These are phyloP conservation scores for Jackrogersella minutella DNA, from an alignment of 495 filamentous ascomycete genomes.

Conservation along the genomic window DNA sequence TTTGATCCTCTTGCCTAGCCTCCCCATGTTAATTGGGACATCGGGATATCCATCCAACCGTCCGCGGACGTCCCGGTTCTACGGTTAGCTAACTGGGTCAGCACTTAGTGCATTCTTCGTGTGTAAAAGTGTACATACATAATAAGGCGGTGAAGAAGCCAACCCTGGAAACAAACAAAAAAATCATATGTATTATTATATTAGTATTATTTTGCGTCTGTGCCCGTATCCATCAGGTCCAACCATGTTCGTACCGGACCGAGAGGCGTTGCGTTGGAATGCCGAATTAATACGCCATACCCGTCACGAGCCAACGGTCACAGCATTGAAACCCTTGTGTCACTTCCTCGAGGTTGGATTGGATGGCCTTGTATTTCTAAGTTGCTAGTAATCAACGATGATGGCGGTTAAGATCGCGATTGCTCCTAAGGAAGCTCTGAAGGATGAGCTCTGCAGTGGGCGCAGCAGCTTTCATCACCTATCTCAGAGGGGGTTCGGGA, in stretches of 20 bases:
- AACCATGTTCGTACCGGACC: slow-evolving; percentile 12
- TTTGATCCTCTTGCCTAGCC: slow-evolving; percentile 7
- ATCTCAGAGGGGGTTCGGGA: slow-evolving; percentile 3
- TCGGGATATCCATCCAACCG: slow-evolving; percentile 1
- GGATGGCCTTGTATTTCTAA: neutral
- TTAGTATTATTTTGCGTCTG: slow-evolving; percentile 6
- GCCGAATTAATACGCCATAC: neutral
- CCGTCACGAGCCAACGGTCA: neutral
- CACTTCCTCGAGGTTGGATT: neutral
- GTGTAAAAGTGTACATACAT: slow-evolving; percentile 20
- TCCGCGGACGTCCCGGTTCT: slow-evolving; percentile 28
- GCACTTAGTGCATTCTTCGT: neutral
- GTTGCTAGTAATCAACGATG: slow-evolving; percentile 3
- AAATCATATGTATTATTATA: neutral
- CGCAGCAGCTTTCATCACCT: slow-evolving; percentile 15
- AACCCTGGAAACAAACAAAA: slow-evolving; percentile 12
- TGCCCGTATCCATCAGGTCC: slow-evolving; percentile 1
- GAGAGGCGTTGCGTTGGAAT: neutral
- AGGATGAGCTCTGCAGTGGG: slow-evolving; percentile 23
- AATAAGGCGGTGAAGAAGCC: slow-evolving; percentile 27
- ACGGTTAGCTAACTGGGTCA: slow-evolving; percentile 15
- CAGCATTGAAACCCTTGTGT: neutral
- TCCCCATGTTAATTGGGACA: slow-evolving; percentile 4
- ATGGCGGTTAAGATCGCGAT: slow-evolving; percentile 12
- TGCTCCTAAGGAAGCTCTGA: slow-evolving; percentile 9